Evolutionary conservation across 345 rosid genomes (phyloP).

Genomic region (Turnera subulata): DNA sequence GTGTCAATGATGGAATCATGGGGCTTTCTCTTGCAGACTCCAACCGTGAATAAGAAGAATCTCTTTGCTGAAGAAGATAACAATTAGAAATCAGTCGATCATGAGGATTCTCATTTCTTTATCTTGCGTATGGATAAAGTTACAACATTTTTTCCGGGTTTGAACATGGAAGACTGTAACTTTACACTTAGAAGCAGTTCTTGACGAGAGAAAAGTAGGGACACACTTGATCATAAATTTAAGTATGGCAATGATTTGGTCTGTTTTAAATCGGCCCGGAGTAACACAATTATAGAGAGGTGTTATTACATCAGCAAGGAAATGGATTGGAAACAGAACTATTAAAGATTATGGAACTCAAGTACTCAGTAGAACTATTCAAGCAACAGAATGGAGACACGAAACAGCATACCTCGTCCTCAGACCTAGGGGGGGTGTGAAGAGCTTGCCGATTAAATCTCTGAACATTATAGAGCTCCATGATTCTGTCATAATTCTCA

Average conservation of each 20-base stretch:
- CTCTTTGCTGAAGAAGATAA: constrained; percentile 44
- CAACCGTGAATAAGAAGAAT: constrained; percentile 68
- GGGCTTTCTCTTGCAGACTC: constrained; percentile 87
- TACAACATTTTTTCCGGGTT: no score
- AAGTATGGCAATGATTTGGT: no score
- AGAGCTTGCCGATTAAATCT: constrained; percentile 95
- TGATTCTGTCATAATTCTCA: constrained; percentile 87
- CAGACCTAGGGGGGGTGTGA: constrained; percentile 83
- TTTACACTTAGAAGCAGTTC: no score
- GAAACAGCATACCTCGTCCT: constrained; percentile 61
- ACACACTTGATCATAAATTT: no score
- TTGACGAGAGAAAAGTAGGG: no score
- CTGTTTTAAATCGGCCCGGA: no score
- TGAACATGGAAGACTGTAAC: no score
- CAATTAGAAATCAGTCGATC: neutral
- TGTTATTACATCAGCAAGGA: no score
- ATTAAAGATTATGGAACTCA: no score
- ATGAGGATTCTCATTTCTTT: neutral
- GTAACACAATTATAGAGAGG: no score
- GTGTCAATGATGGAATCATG: constrained; percentile 72
- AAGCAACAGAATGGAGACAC: neutral
- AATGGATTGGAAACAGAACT: no score
- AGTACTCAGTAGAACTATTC: neutral
- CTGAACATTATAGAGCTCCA: constrained; percentile 96
- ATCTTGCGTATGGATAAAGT: no score